phyloP scores from a whole-genome alignment of 768 basidiomycete species.

The Pulveroboletus sp. region DNA sequence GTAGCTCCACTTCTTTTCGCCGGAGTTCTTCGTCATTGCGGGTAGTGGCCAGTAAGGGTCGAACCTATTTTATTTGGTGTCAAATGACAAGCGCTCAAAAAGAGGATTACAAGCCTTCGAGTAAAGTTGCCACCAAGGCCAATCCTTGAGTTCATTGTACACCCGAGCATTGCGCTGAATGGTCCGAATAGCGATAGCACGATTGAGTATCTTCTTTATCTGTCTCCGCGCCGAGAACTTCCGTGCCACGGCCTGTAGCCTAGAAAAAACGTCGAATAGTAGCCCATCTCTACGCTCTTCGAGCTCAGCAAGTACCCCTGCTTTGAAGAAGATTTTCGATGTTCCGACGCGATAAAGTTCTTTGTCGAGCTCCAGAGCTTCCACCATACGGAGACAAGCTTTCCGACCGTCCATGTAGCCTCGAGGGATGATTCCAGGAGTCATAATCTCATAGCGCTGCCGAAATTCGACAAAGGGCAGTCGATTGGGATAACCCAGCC shows the following conservation, averaged over 20 bases:
- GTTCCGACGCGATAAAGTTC: slow-evolving; percentile 87
- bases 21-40: slow-evolving; percentile 89
- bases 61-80: slow-evolving; percentile 52
- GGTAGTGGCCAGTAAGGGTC: slow-evolving; percentile 90
- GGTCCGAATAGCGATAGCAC: slow-evolving; percentile 85
- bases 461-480: slow-evolving; percentile 97
- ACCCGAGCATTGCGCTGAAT: slow-evolving; percentile 93
- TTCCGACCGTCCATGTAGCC: slow-evolving; percentile 99
- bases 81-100: background rate
- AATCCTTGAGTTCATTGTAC: slow-evolving; percentile 86
- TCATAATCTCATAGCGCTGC: slow-evolving; percentile 93
- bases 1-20: slow-evolving; percentile 81
- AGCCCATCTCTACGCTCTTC: slow-evolving; percentile 89
- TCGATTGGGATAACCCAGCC: slow-evolving; percentile 95
- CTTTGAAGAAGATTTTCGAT: slow-evolving; percentile 99
- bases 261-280: slow-evolving; percentile 87
- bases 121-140: slow-evolving; percentile 99
- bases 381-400: slow-evolving; percentile 89
- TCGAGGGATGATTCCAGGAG: slow-evolving; percentile 87
- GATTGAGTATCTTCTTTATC: slow-evolving; percentile 92
- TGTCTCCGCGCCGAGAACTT: slow-evolving; percentile 86
- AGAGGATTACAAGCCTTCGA: slow-evolving; percentile 59
- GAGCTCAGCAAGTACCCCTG: slow-evolving; percentile 92
- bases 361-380: slow-evolving; percentile 83
- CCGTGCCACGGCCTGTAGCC: slow-evolving; percentile 81